These are phyloP conservation scores for Viridothelium virens DNA, from an alignment of 495 filamentous ascomycete genomes.

Conservation along the genomic window DNA sequence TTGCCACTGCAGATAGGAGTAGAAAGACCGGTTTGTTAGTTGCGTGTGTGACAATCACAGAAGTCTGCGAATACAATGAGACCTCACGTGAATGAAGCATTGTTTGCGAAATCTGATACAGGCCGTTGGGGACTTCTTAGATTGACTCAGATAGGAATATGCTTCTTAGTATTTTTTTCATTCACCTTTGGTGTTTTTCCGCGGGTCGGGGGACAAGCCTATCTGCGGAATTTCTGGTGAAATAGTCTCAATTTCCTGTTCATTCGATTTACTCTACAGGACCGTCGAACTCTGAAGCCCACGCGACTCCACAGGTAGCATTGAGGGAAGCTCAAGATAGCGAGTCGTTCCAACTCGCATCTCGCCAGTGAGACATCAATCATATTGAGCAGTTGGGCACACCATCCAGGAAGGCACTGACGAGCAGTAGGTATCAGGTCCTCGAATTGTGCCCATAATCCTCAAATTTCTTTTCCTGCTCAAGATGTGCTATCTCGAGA, in stretches of 20 bases:
- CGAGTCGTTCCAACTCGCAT: background rate
- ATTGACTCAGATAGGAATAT: background rate
- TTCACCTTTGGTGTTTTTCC: background rate
- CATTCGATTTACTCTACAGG: background rate
- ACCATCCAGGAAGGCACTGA: background rate
- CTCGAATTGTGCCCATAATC: too few relatives aligned
- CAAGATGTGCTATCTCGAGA: constrained; percentile 6
- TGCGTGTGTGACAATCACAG: constrained; percentile 3
- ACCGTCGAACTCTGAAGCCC: background rate
- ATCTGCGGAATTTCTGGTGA: background rate
- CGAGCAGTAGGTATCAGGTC: background rate
- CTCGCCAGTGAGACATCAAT: background rate
- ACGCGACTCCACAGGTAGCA: background rate
- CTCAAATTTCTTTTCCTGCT: too few relatives aligned
- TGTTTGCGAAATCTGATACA: background rate
- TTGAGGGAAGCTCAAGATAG: background rate
- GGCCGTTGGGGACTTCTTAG: background rate
- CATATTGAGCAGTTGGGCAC: background rate
- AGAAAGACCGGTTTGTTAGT: background rate
- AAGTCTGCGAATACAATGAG: background rate
- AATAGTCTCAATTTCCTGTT: background rate
- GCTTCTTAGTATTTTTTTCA: background rate
- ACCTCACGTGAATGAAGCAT: background rate
- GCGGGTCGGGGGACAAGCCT: background rate
- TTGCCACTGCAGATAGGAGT: background rate